Conservation (phyloP, 1,139 yeast genomes). For the Yamadazyma spencermartinsiae region DNA sequence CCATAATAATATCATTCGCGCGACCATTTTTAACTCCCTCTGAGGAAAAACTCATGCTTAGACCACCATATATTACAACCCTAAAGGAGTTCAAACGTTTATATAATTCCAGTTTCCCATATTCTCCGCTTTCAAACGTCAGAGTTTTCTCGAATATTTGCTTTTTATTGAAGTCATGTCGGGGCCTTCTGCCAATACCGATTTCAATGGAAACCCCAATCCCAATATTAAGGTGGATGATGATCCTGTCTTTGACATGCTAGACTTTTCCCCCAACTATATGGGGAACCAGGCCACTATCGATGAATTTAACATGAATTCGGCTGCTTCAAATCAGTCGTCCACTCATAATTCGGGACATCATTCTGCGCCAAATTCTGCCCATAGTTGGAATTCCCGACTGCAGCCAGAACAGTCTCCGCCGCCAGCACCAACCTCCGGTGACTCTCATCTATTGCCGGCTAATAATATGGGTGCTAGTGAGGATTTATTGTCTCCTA, state of each 20-base stretch:
- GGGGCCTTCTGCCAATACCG: not conserved
- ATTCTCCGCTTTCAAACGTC: not conserved
- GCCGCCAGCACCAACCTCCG: constrained; percentile 19
- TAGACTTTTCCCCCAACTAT: constrained; percentile 21
- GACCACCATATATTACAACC: no score
- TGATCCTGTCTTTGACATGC: constrained; percentile 27
- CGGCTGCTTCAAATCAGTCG: constrained; percentile 4
- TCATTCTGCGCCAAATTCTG: not conserved
- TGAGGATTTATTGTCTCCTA: constrained; percentile 14
- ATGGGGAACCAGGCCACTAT: constrained; percentile 6
- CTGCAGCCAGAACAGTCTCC: constrained; percentile 11
- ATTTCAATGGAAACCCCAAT: constrained; percentile 4
- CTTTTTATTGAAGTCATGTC: not conserved
- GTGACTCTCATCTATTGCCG: constrained; percentile 13
- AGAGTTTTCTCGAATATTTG: not conserved
- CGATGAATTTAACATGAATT: not conserved
- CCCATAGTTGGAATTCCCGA: not conserved
- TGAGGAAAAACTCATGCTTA: no score
- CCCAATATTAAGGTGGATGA: constrained; percentile 17
- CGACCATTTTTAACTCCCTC: no score
- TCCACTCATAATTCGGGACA: constrained; percentile 1
- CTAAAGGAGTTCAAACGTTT: no score
- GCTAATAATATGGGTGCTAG: constrained; percentile 1
- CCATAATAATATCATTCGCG: no score
- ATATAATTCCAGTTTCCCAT: no score